These are phyloP conservation scores for Leishmania turanica DNA, from an alignment of 208 protist genomes.

Conservation along the genomic window DNA sequence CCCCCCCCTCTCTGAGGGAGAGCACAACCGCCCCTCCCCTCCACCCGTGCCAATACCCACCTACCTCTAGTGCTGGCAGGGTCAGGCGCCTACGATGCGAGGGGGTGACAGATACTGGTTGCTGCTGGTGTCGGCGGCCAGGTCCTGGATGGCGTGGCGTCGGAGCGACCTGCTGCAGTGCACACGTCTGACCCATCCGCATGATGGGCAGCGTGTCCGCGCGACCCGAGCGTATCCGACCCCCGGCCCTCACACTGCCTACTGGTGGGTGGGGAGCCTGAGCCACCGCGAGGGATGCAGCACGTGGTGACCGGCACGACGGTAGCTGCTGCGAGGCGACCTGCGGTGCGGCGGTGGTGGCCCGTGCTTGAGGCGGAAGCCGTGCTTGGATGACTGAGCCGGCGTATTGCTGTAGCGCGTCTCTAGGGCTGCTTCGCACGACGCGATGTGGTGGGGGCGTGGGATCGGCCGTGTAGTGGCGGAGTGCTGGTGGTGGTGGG, in stretches of 20 bases:
- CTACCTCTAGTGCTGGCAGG: background rate
- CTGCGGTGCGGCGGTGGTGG: no score
- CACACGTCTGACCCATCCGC: background rate
- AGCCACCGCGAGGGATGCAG: background rate
- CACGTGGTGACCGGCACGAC: background rate
- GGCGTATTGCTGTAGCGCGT: background rate
- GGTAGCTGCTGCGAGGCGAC: background rate
- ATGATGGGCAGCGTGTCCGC: background rate
- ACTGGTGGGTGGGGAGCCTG: background rate
- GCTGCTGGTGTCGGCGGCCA: background rate
- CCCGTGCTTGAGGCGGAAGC: no score
- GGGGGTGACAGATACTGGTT: background rate
- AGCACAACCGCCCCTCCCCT: no score
- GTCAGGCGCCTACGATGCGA: background rate
- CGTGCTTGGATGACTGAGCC: background rate
- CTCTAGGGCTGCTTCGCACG: background rate
- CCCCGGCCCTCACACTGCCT: background rate
- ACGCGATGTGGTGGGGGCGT: background rate
- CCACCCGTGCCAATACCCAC: background rate
- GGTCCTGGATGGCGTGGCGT: background rate
- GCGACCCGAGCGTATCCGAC: background rate
- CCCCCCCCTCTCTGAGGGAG: no score
- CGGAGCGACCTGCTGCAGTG: background rate
- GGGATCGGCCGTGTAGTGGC: no score
- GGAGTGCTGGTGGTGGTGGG: no score